phyloP scores from a whole-genome alignment of 306 rosid species.

The Cicer yamashitae region DNA sequence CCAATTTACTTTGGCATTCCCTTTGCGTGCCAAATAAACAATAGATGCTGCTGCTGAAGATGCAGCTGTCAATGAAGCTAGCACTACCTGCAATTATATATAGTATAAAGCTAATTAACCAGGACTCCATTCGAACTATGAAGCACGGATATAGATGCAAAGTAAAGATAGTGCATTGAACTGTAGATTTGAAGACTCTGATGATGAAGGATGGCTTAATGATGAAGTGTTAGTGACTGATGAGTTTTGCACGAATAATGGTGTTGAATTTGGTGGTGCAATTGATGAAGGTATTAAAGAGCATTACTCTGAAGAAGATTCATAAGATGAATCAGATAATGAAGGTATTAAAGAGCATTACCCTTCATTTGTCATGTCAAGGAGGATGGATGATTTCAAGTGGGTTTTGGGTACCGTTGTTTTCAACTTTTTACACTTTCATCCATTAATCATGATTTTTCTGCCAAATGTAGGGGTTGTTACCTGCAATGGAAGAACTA shows the following conservation, averaged over 20 bases:
- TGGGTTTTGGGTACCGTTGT: neutral
- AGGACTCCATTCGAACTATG: no score
- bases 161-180: neutral
- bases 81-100: conserved; percentile 51
- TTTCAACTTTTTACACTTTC: no score
- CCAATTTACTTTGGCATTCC: conserved; percentile 62
- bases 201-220: neutral
- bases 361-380: neutral
- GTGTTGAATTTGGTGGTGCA: no score
- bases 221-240: neutral
- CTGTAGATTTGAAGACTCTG: neutral
- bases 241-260: neutral
- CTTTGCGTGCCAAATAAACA: conserved; percentile 64
- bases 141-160: no score
- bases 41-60: conserved; percentile 67
- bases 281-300: neutral
- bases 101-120: neutral
- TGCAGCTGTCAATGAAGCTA: conserved; percentile 45
- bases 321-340: neutral
- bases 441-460: neutral
- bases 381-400: neutral
- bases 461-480: no score
- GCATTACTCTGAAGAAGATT: neutral
- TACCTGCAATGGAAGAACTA: no score
- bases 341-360: neutral